Percentiles rank a stretch among this genome's conserved stretches.
Conservation (phyloP, 257 asterid genomes). For the Solanum chilense region DNA sequence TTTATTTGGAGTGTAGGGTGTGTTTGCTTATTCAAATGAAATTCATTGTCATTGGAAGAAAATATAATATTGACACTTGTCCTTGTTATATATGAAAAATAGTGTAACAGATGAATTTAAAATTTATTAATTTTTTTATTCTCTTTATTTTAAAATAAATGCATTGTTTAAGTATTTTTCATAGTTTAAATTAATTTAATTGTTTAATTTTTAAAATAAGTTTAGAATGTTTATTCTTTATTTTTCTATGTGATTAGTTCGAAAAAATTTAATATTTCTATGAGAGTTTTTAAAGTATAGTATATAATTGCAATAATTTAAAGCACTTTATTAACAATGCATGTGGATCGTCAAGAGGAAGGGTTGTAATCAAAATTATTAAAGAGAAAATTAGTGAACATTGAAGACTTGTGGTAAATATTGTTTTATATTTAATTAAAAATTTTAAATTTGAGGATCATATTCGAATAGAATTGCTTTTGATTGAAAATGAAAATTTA, state of each 20-base stretch:
- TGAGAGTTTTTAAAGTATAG: not conserved
- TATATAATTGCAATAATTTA: not conserved
- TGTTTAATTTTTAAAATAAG: too few species aligned
- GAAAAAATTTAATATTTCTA: not conserved
- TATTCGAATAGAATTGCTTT: not conserved
- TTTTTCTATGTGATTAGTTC: too few species aligned
- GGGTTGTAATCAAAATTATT: not conserved
- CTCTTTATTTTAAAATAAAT: too few species aligned
- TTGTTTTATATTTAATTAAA: not conserved
- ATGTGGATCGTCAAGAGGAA: not conserved
- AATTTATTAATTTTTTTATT: not conserved
- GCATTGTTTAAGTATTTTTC: too few species aligned
- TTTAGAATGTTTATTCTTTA: too few species aligned
- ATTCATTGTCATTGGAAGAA: not conserved
- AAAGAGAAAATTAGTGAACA: not conserved
- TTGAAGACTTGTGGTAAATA: not conserved
- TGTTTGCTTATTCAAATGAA: not conserved
- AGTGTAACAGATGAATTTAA: not conserved
- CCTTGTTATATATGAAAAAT: constrained; percentile 4
- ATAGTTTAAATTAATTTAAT: too few species aligned
- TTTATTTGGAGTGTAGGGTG: not conserved
- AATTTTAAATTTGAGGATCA: fast-evolving
- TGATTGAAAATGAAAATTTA: not conserved
- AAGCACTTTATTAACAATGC: not conserved
- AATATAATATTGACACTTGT: constrained; percentile 11